Base-by-base conservation (phyloP, 1,139 yeast species). In the Candida labiduridarum region DNA sequence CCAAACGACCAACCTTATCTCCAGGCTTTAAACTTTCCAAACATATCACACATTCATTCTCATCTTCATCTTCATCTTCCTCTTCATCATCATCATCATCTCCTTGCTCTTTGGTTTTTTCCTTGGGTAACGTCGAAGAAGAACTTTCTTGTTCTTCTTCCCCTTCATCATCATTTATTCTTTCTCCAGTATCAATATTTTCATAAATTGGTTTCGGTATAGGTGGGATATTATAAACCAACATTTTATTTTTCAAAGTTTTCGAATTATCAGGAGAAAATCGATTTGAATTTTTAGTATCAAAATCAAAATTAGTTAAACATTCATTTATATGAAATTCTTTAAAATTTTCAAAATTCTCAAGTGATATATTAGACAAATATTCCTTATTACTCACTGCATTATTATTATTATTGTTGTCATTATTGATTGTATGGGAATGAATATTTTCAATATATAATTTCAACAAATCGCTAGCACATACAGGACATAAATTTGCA, bases 1-100 rank as follows among this genome's bases (percentile, higher is more conserved):
- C 99, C 50, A 95, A 71, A 38, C 99, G 73, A 0, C 96, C 98
- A 14, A 95, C 95, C 60, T 85, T 86, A 52, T 91, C 95, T 3
- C 96, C 97, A 0, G 91, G 89, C 48, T 72, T 72, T 64, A 92
- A 82, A 33, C 89, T 96, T 63, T 94, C 99, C 57, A 92, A 81
- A 65, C 99, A 94, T 40, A 94, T 92, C 9, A 91, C 94, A 67
- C 99, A 94, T 64, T 94, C 99, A 44, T 78, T 77, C 39, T 79
- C 85, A 19, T 43, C 45, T 1, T 43, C 45, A n/a, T 22, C 39
- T 2, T 30, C 45, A 4, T 33, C 41, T 25, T 72, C 92, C 62
- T 91, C 98, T 35, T 71, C 65, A 4, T 63, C 59, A n/a, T 30
- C 45, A 6, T 34, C 41, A 25, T 72, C 92, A 62, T 91, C 98